These are phyloP conservation scores for Starmerella powellii DNA, from an alignment of 805 yeast species.

Conservation along the genomic window DNA sequence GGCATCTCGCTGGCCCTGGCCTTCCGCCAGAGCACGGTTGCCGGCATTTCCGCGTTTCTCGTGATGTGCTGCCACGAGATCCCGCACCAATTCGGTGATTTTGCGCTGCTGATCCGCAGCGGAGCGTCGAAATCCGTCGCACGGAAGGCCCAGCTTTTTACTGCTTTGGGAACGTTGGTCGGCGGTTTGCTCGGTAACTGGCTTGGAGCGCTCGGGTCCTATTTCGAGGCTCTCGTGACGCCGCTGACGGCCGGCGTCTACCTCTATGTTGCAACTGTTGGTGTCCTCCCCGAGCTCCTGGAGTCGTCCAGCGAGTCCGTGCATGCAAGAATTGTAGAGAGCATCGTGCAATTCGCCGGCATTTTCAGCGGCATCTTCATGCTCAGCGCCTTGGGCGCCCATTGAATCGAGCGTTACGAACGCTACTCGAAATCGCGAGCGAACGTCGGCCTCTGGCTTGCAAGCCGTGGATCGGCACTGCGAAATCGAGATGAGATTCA, in stretches of 20 bases:
- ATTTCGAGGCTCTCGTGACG: slow-evolving; percentile 41
- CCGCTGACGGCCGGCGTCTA: slow-evolving; percentile 73
- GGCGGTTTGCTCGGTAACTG: slow-evolving; percentile 42
- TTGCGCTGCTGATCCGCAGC: slow-evolving; percentile 55
- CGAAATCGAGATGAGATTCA: no score
- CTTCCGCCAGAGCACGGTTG: slow-evolving; percentile 45
- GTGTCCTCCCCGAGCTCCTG: slow-evolving; percentile 62
- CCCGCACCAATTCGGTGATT: slow-evolving; percentile 75
- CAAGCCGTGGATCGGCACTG: no score
- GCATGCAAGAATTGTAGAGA: slow-evolving; percentile 30
- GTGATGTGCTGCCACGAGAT: slow-evolving; percentile 68
- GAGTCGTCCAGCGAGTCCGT: slow-evolving; percentile 30
- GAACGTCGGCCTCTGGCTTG: no score
- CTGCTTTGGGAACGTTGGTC: slow-evolving; percentile 50
- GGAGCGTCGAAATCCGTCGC: slow-evolving; percentile 59
- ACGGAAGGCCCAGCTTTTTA: slow-evolving; percentile 51
- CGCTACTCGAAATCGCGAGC: no score
- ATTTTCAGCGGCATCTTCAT: slow-evolving; percentile 43
- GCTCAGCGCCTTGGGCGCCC: slow-evolving; percentile 43
- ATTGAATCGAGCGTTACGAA: no score
- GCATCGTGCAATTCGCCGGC: slow-evolving; percentile 38
- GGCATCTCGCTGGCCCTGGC: slow-evolving; percentile 66
- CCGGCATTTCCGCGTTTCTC: slow-evolving; percentile 57
- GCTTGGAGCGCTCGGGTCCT: slow-evolving; percentile 23
- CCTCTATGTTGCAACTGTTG: slow-evolving; percentile 58